Conservation (phyloP, 2,329 filamentous ascomycete genomes). For the Exophiala viscosa region DNA sequence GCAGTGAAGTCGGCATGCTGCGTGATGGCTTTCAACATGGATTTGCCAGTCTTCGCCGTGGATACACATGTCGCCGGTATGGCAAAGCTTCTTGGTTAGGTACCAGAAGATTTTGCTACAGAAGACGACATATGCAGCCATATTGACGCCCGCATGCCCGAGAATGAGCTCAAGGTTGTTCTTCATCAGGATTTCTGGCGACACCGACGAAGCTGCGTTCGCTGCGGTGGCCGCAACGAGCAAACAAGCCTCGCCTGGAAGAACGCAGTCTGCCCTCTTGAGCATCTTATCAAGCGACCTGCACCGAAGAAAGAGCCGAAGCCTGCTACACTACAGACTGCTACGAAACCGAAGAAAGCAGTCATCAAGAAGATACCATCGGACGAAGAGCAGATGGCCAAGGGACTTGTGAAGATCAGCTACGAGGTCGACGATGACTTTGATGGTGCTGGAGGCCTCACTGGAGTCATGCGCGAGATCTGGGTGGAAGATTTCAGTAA, state of each 20-base stretch:
- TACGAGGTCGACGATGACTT: conserved; percentile 23
- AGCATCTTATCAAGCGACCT: conserved; percentile 12
- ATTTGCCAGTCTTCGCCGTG: conserved; percentile 60
- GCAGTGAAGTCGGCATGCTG: conserved; percentile 63
- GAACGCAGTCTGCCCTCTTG: conserved; percentile 38
- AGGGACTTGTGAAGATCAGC: conserved; percentile 10
- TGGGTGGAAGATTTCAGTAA: conserved; percentile 16
- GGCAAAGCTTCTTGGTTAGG: conserved; percentile 60
- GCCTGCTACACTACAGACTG: neutral
- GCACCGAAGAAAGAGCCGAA: neutral
- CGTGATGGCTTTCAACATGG: conserved; percentile 61
- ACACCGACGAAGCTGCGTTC: conserved; percentile 58
- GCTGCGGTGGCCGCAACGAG: conserved; percentile 58
- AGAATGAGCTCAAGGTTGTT: conserved; percentile 57
- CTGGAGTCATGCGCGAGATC: neutral
- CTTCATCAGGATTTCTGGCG: conserved; percentile 60
- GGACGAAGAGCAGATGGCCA: conserved; percentile 1
- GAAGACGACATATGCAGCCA: conserved; percentile 37
- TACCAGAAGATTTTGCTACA: conserved; percentile 44
- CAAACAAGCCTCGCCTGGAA: conserved; percentile 59
- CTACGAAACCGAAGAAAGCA: neutral
- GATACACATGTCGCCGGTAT: conserved; percentile 65
- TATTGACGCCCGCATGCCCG: conserved; percentile 57
- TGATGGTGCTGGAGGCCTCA: conserved; percentile 4
- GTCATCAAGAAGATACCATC: conserved; percentile 3